Conservation (phyloP, 176 grass and related monocot species). For the Carex pumila region DNA sequence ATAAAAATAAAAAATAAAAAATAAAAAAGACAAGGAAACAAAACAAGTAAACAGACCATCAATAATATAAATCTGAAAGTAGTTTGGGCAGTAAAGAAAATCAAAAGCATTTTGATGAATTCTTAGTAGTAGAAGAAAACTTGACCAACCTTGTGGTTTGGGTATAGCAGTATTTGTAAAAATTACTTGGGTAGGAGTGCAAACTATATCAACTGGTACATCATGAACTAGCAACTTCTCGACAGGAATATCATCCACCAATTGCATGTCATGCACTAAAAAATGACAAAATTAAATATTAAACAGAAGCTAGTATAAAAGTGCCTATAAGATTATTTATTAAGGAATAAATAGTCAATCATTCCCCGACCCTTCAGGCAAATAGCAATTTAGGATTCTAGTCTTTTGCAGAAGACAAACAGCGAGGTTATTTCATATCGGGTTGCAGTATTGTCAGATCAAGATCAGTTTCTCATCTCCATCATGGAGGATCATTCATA, state of each 20-base stretch:
- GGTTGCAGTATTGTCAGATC: background rate
- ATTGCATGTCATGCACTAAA: slow-evolving; percentile 91
- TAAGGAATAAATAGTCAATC: background rate
- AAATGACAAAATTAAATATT: background rate
- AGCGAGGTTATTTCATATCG: background rate
- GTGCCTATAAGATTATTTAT: background rate
- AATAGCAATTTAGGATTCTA: background rate
- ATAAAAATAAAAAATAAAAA: background rate
- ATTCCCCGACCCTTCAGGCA: background rate
- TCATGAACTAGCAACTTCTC: slow-evolving; percentile 91
- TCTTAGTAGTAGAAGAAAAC: background rate
- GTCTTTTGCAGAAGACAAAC: background rate
- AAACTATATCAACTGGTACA: slow-evolving; percentile 86
- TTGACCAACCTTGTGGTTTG: slow-evolving; percentile 71
- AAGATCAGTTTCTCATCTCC: background rate
- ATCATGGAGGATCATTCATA: background rate
- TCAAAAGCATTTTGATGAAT: background rate
- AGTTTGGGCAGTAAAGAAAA: background rate
- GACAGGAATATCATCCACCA: slow-evolving; percentile 81
- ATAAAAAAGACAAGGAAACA: background rate
- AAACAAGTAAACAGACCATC: background rate
- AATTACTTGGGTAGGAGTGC: slow-evolving; percentile 87
- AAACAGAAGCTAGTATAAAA: background rate
- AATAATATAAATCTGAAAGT: background rate
- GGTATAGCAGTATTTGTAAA: slow-evolving; percentile 72